Evolutionary conservation across 2,329 filamentous ascomycete species (phyloP).

Genomic region (Aspergillus pseudoviridinutans): DNA sequence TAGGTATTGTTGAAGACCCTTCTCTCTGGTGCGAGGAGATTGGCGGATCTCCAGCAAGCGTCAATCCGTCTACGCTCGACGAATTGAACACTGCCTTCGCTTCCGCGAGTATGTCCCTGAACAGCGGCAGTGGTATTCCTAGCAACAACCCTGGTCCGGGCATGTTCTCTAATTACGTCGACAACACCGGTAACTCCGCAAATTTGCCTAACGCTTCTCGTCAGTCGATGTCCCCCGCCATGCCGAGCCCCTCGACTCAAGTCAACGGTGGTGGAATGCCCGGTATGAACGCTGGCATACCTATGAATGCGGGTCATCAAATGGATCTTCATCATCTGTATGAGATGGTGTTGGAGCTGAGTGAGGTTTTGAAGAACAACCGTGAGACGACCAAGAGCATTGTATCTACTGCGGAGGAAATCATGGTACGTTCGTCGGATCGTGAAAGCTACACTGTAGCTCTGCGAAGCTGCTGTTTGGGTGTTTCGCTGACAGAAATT

Average conservation of each 20-base stretch:
- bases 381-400: conserved; percentile 48
- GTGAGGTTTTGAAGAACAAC: conserved; percentile 47
- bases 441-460: not conserved
- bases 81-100: conserved; percentile 35
- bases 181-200: conserved; percentile 26
- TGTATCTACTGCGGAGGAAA: conserved; percentile 47
- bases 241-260: conserved; percentile 28
- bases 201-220: conserved; percentile 32
- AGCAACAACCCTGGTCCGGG: conserved; percentile 24
- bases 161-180: conserved; percentile 31
- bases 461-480: not conserved
- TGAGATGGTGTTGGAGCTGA: conserved; percentile 48
- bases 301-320: conserved; percentile 48
- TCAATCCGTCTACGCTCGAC: conserved; percentile 23
- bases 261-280: conserved; percentile 35
- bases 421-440: conserved; percentile 36
- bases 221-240: conserved; percentile 31
- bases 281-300: conserved; percentile 35
- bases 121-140: conserved; percentile 27
- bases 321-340: conserved; percentile 51
- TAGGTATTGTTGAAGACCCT: conserved; percentile 27
- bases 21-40: conserved; percentile 30
- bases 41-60: conserved; percentile 16
- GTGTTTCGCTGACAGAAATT: conserved; percentile 8
- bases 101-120: conserved; percentile 33